phyloP scores from a whole-genome alignment of 306 rosid genomes.

The Castanea sativa region DNA sequence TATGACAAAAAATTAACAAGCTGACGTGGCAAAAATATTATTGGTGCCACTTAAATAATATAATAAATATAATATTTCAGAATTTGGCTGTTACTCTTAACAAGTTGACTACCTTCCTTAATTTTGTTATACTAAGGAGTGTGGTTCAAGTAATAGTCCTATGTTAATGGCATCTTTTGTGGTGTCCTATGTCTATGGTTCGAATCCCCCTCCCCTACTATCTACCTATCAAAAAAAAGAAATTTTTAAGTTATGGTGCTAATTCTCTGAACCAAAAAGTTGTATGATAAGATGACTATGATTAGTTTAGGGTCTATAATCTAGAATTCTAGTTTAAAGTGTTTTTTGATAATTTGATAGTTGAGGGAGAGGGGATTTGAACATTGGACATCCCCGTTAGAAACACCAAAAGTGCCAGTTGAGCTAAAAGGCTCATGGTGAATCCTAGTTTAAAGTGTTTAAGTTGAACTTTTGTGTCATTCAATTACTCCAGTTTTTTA shows the following conservation, averaged over 20 bases:
- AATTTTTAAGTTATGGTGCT: not conserved
- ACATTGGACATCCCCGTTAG: accelerated
- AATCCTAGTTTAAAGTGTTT: not conserved
- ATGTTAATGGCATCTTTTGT: too few relatives aligned
- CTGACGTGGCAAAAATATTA: too few relatives aligned
- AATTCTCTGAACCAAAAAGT: not conserved
- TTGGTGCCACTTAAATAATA: too few relatives aligned
- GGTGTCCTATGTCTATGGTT: too few relatives aligned
- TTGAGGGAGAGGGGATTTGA: too few relatives aligned
- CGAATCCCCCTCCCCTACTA: not conserved
- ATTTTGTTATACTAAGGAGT: not conserved
- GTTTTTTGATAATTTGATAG: too few relatives aligned
- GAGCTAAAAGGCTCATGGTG: too few relatives aligned
- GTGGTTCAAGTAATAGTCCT: not conserved
- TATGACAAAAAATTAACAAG: too few relatives aligned
- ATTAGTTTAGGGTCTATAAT: not conserved
- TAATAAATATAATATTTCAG: constrained; percentile 26
- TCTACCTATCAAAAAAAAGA: too few relatives aligned
- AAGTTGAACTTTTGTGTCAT: not conserved
- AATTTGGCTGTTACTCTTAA: constrained; percentile 94
- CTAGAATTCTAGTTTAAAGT: not conserved
- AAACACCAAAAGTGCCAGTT: too few relatives aligned
- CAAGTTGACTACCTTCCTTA: constrained; percentile 55
- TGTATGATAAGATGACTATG: too few relatives aligned
- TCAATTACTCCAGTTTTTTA: not conserved